Evolutionary conservation across 306 rosid species (phyloP).

Genomic region (Spatholobus suberectus): DNA sequence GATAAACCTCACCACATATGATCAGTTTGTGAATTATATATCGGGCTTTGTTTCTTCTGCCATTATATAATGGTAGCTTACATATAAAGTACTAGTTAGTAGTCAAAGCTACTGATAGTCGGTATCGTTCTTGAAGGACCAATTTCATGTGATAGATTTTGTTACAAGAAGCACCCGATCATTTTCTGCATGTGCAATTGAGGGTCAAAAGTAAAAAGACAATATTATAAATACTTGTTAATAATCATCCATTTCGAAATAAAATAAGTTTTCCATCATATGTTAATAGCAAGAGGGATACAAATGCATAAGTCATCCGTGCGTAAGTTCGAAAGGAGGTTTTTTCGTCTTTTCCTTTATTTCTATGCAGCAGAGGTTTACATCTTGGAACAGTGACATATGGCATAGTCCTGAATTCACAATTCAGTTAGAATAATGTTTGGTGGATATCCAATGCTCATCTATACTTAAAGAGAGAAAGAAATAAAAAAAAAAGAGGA

Average conservation of each 20-base stretch:
- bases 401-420: too few relatives aligned
- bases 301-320: background rate
- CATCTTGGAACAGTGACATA: background rate
- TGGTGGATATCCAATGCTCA: too few relatives aligned
- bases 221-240: background rate
- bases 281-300: background rate
- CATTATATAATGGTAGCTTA: background rate
- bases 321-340: background rate
- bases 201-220: background rate
- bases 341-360: background rate
- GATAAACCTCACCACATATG: background rate
- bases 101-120: background rate
- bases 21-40: background rate
- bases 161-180: background rate
- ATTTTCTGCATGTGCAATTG: background rate
- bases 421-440: too few relatives aligned
- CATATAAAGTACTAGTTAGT: background rate
- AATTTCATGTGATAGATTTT: slow-evolving; percentile 18
- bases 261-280: background rate
- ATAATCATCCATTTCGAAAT: background rate
- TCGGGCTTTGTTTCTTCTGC: background rate
- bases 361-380: background rate
- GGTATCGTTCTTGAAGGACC: background rate
- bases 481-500: too few relatives aligned
- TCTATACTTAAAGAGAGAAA: too few relatives aligned